Evolutionary conservation across 768 basidiomycete genomes (phyloP).

Genomic region (Lentinus tigrinus): DNA sequence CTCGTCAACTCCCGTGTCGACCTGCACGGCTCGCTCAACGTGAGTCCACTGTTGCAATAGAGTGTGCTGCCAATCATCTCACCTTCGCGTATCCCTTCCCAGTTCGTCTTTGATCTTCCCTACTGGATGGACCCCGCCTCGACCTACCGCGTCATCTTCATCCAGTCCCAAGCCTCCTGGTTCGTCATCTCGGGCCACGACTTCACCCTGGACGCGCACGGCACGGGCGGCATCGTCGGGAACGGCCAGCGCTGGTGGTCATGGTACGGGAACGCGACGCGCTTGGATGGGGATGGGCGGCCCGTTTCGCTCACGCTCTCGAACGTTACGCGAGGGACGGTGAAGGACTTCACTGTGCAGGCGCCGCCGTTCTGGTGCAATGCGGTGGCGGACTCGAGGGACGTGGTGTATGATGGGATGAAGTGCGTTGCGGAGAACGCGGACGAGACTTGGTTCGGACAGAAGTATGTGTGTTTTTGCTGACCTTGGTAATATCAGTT

Average conservation of each 20-base stretch:
- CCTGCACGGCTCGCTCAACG: conserved; percentile 41
- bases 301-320: conserved; percentile 55
- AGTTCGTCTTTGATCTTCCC: conserved; percentile 55
- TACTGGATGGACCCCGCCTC: conserved; percentile 55
- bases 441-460: conserved; percentile 46
- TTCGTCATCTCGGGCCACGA: conserved; percentile 58
- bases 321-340: conserved; percentile 40
- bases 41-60: conserved; percentile 22
- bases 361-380: conserved; percentile 64
- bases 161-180: conserved; percentile 65
- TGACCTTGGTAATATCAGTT: no score
- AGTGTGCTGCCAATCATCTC: no score
- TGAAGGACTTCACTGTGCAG: conserved; percentile 50
- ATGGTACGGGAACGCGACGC: conserved; percentile 45
- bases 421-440: conserved; percentile 55
- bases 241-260: conserved; percentile 66
- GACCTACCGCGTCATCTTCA: conserved; percentile 61
- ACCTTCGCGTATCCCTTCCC: background rate
- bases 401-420: conserved; percentile 57
- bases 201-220: conserved; percentile 56
- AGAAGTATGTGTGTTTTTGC: conserved; percentile 39
- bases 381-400: conserved; percentile 47
- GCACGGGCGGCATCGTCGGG: conserved; percentile 55
- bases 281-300: conserved; percentile 55
- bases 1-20: conserved; percentile 43